Evolutionary conservation across 1,139 yeast species (phyloP), one percentile per base, ranked within the genome.

Genomic region (Zygosaccharomyces pseudobailii): DNA sequence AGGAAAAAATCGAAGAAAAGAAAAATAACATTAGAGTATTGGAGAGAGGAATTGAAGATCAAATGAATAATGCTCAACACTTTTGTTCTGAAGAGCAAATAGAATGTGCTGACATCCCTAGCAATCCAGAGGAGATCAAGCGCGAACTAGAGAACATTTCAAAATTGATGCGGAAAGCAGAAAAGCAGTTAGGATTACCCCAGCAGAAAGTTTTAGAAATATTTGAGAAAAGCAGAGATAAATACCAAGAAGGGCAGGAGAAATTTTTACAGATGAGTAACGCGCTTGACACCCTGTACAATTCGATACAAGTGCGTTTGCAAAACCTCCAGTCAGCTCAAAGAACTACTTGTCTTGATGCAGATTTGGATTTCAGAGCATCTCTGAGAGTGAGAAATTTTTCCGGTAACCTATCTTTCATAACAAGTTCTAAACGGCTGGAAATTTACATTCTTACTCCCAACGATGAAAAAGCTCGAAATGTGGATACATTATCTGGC

Each of bases 401-500:
- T 62, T 74, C 76, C 17, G 98, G 98, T 10, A 72, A 75, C 34
- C 71, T 92, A 40, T 71, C 71, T 8, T 82, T 90, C 62, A 84
- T 84, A 55, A 78, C 76, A 49, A 69, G 67, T 3, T 70, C 72
- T n/a, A 73, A 74, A 47, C 70, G 71, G 17, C 68, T 86, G 49
- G 72, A 74, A 23, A 74, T 85, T 67, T 65, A 74, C 48, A 88
- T 83, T 1, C 62, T 63, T 28, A 83, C 89, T 0, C 78, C 79
- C 49, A 76, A 73, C 42, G 83, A 79, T 50, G 76, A 74, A 37
- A 74, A 74, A 35, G 73, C 77, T 40, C 73, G 96, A 57, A 81
- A 84, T 35, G 88, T 87, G 10, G 88, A 83, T 53, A 84, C 96
- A 0, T 74, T 92, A 31, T 88, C 97, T 1, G 99, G 99, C 34